Evolutionary conservation across 169 alveolate species (phyloP).

Genomic region (Eimeria praecox): DNA sequence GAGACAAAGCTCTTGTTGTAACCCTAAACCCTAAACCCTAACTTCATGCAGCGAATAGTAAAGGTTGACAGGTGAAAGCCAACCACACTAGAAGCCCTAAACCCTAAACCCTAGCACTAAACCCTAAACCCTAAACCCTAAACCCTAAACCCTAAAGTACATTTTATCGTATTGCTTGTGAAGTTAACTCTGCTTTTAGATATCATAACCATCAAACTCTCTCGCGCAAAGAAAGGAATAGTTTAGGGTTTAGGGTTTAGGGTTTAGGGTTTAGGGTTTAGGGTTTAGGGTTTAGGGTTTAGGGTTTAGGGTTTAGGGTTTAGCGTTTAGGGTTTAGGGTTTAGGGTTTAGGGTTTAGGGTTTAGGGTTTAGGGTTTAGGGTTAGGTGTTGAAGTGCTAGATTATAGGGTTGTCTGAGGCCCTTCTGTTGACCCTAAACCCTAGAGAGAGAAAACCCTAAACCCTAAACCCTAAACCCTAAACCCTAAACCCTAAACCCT

Average conservation of each 20-base stretch:
- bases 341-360: slow-evolving; percentile 53
- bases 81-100: background rate
- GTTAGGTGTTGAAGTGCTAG: no score
- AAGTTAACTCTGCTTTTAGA: background rate
- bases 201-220: slow-evolving; percentile 27
- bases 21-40: no score
- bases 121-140: slow-evolving; percentile 44
- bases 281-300: slow-evolving; percentile 14
- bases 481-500: slow-evolving; percentile 47
- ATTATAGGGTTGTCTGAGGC: background rate
- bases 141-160: background rate
- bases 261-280: slow-evolving; percentile 44
- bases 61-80: no score
- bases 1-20: no score
- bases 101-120: slow-evolving; percentile 16
- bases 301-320: slow-evolving; percentile 60
- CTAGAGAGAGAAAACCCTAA: background rate
- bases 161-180: background rate
- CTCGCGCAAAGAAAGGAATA: background rate
- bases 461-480: slow-evolving; percentile 33
- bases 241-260: background rate
- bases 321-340: slow-evolving; percentile 35
- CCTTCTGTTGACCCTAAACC: no score
- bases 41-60: no score
- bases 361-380: slow-evolving; percentile 37